phyloP scores from a whole-genome alignment of 768 basidiomycete species.

The Mycena filopes region DNA sequence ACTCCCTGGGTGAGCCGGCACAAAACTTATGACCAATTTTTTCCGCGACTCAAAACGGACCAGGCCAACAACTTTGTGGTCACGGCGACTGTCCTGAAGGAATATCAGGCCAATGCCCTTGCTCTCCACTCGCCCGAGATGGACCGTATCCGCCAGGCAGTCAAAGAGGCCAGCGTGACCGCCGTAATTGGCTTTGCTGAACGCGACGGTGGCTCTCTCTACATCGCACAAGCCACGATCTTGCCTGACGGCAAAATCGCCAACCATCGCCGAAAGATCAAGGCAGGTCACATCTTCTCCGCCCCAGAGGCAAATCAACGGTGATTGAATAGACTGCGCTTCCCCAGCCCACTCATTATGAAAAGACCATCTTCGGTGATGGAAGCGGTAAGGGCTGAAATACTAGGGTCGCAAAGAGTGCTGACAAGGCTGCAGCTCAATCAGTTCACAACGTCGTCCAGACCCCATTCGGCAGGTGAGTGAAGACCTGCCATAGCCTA shows the following conservation, averaged over 20 bases:
- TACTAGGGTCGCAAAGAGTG: background rate
- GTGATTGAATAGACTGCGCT: slow-evolving; percentile 21
- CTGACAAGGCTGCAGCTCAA: slow-evolving; percentile 35
- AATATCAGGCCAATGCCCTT: slow-evolving; percentile 43
- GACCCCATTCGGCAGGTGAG: slow-evolving; percentile 38
- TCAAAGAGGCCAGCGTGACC: slow-evolving; percentile 40
- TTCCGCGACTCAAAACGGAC: background rate
- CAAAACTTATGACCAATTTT: no score
- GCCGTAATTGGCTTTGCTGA: slow-evolving; percentile 44
- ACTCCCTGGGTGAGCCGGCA: slow-evolving; percentile 43
- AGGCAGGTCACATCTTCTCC: slow-evolving; percentile 31
- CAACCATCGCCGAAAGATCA: slow-evolving; percentile 45
- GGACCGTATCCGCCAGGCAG: slow-evolving; percentile 43
- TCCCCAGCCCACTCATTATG: slow-evolving; percentile 44
- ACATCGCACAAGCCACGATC: slow-evolving; percentile 43
- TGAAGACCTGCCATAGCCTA: background rate
- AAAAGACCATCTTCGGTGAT: slow-evolving; percentile 44
- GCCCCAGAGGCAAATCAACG: slow-evolving; percentile 19
- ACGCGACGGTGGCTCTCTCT: slow-evolving; percentile 37
- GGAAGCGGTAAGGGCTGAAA: slow-evolving; percentile 38
- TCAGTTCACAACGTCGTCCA: slow-evolving; percentile 45
- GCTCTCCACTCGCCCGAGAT: slow-evolving; percentile 45
- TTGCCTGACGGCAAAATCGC: slow-evolving; percentile 40
- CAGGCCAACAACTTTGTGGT: slow-evolving; percentile 42
- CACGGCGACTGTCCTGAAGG: slow-evolving; percentile 38